Conservation (phyloP, 23 red algal genomes). For the Gracilaria caudata region DNA sequence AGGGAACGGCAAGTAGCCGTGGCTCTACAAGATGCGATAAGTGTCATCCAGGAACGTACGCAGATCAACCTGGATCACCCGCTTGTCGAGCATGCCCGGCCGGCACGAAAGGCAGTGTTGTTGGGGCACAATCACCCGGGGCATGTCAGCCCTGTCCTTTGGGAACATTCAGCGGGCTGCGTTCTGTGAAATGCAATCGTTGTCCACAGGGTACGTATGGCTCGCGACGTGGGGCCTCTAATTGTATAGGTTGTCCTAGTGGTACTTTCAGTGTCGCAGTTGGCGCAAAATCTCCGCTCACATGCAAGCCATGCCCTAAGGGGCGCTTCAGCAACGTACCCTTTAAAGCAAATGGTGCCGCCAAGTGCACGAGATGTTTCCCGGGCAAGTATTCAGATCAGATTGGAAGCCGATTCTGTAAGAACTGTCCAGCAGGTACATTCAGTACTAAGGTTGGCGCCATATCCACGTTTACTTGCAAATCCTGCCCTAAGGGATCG, state of each 20-base stretch:
- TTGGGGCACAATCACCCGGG: background rate
- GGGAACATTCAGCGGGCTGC: slow-evolving; percentile 35
- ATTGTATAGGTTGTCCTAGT: slow-evolving; percentile 32
- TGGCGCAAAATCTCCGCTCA: background rate
- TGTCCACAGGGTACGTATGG: slow-evolving; percentile 31
- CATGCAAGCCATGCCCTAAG: slow-evolving; percentile 50
- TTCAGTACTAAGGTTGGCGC: slow-evolving; percentile 30
- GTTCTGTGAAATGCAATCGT: slow-evolving; percentile 14
- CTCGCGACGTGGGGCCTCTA: slow-evolving; percentile 10
- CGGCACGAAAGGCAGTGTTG: slow-evolving; percentile 33
- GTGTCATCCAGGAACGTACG: slow-evolving; percentile 35
- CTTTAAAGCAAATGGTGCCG: slow-evolving; percentile 10
- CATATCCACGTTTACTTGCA: slow-evolving; percentile 13
- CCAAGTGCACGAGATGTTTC: slow-evolving; percentile 20
- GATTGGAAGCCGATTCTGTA: slow-evolving; percentile 28
- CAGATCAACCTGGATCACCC: slow-evolving; percentile 32
- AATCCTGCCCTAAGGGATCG: slow-evolving; percentile 39
- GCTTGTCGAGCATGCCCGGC: slow-evolving; percentile 30
- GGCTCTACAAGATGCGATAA: slow-evolving; percentile 6
- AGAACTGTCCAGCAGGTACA: slow-evolving; percentile 41
- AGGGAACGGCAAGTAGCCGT: slow-evolving; percentile 7
- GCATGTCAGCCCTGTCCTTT: slow-evolving; percentile 26
- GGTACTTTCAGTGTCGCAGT: slow-evolving; percentile 51
- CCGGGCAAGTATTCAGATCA: slow-evolving; percentile 35
- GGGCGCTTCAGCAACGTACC: slow-evolving; percentile 28